These are phyloP conservation scores for Fusarium caatingaense DNA, from an alignment of 2,329 filamentous ascomycete genomes.

Conservation along the genomic window DNA sequence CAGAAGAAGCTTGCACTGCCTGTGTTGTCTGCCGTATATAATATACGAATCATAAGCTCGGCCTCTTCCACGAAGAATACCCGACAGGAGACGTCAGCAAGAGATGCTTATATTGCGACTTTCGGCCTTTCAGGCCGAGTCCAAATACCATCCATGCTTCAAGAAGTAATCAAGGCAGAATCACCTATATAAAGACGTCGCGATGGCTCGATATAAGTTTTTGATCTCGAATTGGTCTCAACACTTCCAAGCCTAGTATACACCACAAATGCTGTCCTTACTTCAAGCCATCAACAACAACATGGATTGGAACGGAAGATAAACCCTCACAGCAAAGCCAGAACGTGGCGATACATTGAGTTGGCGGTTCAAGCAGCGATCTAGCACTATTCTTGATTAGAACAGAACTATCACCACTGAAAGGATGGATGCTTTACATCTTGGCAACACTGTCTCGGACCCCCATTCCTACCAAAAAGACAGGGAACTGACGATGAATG, in stretches of 20 bases:
- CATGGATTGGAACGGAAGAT: not conserved
- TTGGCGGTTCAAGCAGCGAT: not conserved
- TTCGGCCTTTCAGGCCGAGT: not conserved
- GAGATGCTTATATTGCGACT: not conserved
- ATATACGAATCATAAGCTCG: not conserved
- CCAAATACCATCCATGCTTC: not conserved
- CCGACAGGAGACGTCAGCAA: too few species aligned
- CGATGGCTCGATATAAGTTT: not conserved
- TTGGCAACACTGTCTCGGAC: not conserved
- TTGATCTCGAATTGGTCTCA: not conserved
- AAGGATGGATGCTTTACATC: not conserved
- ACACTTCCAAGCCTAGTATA: not conserved
- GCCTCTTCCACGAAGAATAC: not conserved
- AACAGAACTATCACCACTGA: not conserved
- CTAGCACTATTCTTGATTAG: not conserved
- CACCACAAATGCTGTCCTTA: not conserved
- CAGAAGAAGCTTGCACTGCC: too few species aligned
- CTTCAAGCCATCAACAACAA: not conserved
- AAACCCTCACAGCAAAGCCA: not conserved
- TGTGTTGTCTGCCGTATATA: not conserved
- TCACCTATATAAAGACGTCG: not conserved
- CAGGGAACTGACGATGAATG: accelerated
- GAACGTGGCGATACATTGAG: not conserved
- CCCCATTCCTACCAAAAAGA: not conserved
- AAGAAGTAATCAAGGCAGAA: not conserved